These are phyloP conservation scores for Tetrapisispora fleetii DNA, from an alignment of 805 yeast genomes.

Conservation along the genomic window DNA sequence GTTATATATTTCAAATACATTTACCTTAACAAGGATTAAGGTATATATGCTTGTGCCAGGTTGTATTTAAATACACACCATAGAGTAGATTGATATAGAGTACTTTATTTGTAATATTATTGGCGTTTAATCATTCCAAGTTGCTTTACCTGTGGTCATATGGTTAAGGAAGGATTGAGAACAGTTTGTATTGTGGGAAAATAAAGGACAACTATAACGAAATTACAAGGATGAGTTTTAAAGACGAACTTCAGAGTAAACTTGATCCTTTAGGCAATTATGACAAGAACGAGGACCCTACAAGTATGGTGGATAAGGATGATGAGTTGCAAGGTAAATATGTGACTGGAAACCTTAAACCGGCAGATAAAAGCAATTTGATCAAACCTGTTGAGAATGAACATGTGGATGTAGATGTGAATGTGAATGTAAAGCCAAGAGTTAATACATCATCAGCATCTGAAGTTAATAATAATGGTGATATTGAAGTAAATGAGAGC, in stretches of 20 bases:
- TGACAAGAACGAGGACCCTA: background rate
- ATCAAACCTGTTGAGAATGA: background rate
- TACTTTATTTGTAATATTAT: too few species aligned
- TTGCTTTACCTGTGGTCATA: too few species aligned
- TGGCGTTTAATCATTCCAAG: too few species aligned
- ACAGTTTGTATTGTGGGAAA: too few species aligned
- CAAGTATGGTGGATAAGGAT: background rate
- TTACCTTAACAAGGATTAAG: too few species aligned
- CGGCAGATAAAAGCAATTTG: background rate
- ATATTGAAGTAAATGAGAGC: background rate
- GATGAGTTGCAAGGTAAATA: background rate
- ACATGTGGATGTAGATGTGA: background rate
- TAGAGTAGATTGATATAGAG: too few species aligned
- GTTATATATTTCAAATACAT: background rate
- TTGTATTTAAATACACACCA: too few species aligned
- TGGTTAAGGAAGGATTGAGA: too few species aligned
- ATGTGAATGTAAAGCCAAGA: background rate
- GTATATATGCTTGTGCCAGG: too few species aligned
- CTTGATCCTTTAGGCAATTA: conserved; percentile 7
- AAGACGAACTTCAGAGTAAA: conserved; percentile 6
- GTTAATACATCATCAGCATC: too few species aligned
- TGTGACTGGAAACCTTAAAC: background rate
- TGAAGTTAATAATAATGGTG: too few species aligned
- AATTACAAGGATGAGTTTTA: background rate
- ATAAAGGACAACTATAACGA: background rate